These are phyloP conservation scores for Kodamaea kakaduensis DNA, from an alignment of 805 yeast species.

Conservation along the genomic window DNA sequence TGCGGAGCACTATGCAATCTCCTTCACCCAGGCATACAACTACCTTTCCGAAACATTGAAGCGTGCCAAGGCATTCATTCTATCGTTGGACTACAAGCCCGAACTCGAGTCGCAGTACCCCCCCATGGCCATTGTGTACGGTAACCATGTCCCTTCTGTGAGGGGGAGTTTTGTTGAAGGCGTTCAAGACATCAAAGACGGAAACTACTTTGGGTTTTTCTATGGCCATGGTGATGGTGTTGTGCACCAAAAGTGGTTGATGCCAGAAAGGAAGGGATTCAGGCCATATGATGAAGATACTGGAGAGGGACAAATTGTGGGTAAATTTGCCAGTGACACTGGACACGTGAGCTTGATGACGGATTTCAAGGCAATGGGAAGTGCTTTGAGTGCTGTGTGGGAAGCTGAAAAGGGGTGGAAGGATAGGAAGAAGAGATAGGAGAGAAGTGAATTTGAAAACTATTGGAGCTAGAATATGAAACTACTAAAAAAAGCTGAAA, in stretches of 20 bases:
- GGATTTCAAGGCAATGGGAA: constrained; percentile 67
- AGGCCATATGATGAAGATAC: constrained; percentile 23
- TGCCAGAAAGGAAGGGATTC: constrained; percentile 76
- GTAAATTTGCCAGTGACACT: constrained; percentile 54
- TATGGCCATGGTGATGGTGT: constrained; percentile 96
- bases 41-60: constrained; percentile 62
- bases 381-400: constrained; percentile 61
- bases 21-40: constrained; percentile 56
- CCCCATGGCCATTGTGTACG: constrained; percentile 79
- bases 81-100: constrained; percentile 52
- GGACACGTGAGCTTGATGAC: constrained; percentile 83
- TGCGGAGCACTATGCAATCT: constrained; percentile 18
- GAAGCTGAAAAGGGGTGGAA: constrained; percentile 51
- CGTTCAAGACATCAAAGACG: constrained; percentile 58
- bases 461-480: too few species aligned
- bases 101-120: constrained; percentile 55
- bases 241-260: constrained; percentile 72
- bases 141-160: constrained; percentile 79
- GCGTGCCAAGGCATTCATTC: constrained; percentile 54
- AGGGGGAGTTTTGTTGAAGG: constrained; percentile 70
- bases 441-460: too few species aligned
- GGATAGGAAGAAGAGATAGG: too few species aligned
- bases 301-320: constrained; percentile 52
- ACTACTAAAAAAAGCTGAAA: too few species aligned
- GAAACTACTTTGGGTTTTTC: constrained; percentile 69